These are phyloP conservation scores for Penicillium sp. DNA, from an alignment of 2,329 filamentous ascomycete species.

Conservation along the genomic window DNA sequence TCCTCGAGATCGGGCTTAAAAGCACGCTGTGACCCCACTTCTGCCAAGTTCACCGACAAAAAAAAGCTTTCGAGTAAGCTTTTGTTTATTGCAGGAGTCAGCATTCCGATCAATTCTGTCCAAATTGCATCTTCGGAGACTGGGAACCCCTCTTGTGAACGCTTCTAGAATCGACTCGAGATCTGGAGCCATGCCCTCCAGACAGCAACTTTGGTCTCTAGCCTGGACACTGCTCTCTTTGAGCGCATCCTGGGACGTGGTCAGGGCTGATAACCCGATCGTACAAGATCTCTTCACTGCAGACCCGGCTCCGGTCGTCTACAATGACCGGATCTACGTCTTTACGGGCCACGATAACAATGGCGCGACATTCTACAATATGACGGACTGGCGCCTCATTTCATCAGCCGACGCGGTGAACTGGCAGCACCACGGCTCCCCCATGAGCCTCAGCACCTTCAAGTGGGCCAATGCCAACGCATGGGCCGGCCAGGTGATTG, in stretches of 20 bases:
- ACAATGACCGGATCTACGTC: constrained; percentile 12
- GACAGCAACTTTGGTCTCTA: too few species aligned
- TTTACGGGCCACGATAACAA: neutral
- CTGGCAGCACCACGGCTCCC: constrained; percentile 19
- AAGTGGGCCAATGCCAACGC: constrained; percentile 31
- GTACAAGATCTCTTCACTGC: constrained; percentile 20
- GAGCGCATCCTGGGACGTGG: neutral
- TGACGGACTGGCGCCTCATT: constrained; percentile 33
- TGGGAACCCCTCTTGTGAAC: too few species aligned
- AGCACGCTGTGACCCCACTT: too few species aligned
- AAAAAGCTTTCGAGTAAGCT: too few species aligned
- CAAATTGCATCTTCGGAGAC: too few species aligned
- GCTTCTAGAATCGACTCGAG: too few species aligned
- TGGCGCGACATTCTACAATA: constrained; percentile 27
- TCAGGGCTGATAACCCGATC: constrained; percentile 14
- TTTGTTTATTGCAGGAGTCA: too few species aligned
- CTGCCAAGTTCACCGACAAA: too few species aligned
- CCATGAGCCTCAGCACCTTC: constrained; percentile 25
- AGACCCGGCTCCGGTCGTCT: constrained; percentile 28
- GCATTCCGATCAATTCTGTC: too few species aligned
- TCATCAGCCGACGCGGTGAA: constrained; percentile 33
- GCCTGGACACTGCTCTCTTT: too few species aligned
- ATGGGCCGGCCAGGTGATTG: constrained; percentile 31
- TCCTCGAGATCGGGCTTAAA: too few species aligned
- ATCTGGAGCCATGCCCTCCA: too few species aligned